Evolutionary conservation across 176 grass and related monocot genomes (phyloP).

Genomic region (Bromus sterilis): DNA sequence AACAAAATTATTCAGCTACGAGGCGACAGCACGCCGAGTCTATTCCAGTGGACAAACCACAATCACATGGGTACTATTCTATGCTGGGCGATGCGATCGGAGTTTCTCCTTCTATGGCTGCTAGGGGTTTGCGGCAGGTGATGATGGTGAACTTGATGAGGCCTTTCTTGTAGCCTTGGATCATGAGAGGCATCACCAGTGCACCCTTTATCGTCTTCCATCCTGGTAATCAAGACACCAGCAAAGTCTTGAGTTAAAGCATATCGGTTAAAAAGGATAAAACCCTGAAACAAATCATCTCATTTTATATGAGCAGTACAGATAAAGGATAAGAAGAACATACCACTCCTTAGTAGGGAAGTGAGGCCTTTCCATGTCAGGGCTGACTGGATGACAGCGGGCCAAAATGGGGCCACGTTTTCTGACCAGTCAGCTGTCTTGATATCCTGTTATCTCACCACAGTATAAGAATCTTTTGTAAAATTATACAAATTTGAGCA

Average conservation of each 20-base stretch:
- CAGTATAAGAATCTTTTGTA: neutral
- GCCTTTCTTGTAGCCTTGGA: constrained; percentile 81
- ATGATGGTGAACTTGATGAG: constrained; percentile 91
- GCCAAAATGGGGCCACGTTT: constrained; percentile 96
- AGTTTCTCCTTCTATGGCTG: constrained; percentile 8
- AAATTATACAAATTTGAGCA: neutral
- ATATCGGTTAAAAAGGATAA: neutral
- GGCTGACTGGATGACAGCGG: constrained; percentile 80
- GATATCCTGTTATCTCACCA: constrained; percentile 57
- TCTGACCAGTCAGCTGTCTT: constrained; percentile 88
- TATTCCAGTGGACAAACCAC: neutral
- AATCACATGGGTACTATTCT: neutral
- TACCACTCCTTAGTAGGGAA: constrained; percentile 70
- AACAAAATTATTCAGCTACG: neutral
- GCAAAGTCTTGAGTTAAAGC: neutral
- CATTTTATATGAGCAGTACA: neutral
- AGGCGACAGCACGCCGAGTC: neutral
- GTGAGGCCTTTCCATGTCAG: constrained; percentile 84
- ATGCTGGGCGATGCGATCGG: neutral
- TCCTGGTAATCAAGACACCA: constrained; percentile 33
- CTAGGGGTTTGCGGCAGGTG: constrained; percentile 64
- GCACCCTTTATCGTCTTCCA: constrained; percentile 98
- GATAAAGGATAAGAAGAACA: neutral
- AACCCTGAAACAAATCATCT: neutral
- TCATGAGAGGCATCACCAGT: constrained; percentile 95